These are phyloP conservation scores for Suillus placidus DNA, from an alignment of 768 basidiomycete genomes.

Conservation along the genomic window DNA sequence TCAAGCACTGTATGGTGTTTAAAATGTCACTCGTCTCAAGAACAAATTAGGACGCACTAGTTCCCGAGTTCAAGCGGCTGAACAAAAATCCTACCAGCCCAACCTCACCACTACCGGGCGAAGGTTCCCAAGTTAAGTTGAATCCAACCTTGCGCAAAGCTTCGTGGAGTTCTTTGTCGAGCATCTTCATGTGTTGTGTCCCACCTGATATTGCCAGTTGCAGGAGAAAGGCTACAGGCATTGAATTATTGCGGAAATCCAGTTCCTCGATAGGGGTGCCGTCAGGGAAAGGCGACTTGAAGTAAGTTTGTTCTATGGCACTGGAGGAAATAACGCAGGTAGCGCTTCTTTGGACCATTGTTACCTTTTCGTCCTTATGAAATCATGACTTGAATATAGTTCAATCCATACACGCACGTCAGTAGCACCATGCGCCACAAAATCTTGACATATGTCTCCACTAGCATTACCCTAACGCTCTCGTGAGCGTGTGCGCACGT, in stretches of 20 bases:
- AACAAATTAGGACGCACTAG: not conserved
- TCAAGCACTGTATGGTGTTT: not conserved
- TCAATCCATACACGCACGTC: not conserved
- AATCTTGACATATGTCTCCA: not conserved
- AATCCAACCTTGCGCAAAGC: not conserved
- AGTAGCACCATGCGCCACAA: not conserved
- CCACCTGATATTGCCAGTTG: not conserved
- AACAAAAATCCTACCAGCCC: not conserved
- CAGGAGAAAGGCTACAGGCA: not conserved
- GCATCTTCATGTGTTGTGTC: not conserved
- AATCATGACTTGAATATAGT: not conserved
- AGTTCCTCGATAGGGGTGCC: not conserved
- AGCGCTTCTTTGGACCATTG: not conserved
- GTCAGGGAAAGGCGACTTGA: not conserved
- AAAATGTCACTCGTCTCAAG: not conserved
- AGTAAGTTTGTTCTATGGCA: not conserved
- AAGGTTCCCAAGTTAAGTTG: not conserved
- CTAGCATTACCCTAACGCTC: not conserved
- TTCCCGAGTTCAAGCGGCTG: not conserved
- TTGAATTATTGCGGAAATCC: not conserved
- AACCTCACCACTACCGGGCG: not conserved
- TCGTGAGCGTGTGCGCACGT: not conserved
- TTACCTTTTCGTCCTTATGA: not conserved
- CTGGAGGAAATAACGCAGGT: not conserved
- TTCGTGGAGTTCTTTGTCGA: not conserved